phyloP scores from a whole-genome alignment of 176 grass and related monocot genomes.

The Eragrostis nindensis region DNA sequence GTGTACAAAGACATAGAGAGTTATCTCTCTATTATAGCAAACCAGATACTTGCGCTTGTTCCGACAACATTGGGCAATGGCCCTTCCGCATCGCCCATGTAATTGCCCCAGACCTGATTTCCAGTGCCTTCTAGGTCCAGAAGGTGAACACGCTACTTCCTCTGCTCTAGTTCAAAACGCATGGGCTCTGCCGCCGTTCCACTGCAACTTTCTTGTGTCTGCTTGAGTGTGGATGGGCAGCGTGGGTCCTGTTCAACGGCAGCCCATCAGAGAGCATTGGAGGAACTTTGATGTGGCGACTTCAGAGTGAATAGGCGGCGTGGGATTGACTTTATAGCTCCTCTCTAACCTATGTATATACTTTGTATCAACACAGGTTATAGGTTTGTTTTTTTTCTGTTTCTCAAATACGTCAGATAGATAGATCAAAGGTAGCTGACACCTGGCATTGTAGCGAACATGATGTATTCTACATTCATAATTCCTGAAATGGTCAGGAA shows the following conservation, averaged over 20 bases:
- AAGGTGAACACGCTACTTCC: neutral
- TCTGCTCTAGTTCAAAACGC: neutral
- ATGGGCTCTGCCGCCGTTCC: neutral
- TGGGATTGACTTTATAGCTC: conserved; percentile 2
- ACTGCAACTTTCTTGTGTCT: neutral
- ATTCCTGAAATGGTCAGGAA: neutral
- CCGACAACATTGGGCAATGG: conserved; percentile 50
- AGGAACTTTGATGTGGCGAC: neutral
- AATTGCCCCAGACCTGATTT: neutral
- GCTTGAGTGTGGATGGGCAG: no score
- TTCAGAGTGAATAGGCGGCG: conserved; percentile 27
- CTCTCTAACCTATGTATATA: conserved; percentile 44
- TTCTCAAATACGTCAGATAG: neutral
- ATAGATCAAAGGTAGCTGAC: conserved; percentile 7
- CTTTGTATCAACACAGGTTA: conserved; percentile 37
- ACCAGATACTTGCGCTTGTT: conserved; percentile 76
- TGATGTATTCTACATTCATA: neutral
- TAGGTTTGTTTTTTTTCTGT: conserved; percentile 19
- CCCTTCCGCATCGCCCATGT: conserved; percentile 31
- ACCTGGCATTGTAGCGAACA: neutral
- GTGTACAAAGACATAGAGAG: conserved; percentile 64
- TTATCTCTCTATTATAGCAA: conserved; percentile 52
- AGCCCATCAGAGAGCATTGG: conserved; percentile 5
- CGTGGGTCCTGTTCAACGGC: conserved; percentile 4
- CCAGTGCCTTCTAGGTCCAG: neutral